Conservation (phyloP, 805 yeast genomes). For the Hanseniaspora vineae region DNA sequence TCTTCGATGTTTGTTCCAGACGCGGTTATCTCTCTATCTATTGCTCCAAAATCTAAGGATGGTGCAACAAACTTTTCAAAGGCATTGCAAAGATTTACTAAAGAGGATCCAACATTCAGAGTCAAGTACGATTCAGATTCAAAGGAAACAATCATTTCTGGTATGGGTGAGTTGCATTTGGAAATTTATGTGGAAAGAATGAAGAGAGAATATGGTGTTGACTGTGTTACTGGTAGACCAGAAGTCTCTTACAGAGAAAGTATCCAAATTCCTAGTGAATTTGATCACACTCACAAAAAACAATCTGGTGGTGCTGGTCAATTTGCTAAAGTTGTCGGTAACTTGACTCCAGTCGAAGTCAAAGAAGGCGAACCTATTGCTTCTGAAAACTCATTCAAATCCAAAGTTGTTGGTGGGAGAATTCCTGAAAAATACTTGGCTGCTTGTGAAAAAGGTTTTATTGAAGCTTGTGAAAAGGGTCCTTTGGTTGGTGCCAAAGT, state of each 20-base stretch:
- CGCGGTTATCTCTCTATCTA: conserved; percentile 89
- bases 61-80: conserved; percentile 80
- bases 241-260: conserved; percentile 98
- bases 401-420: conserved; percentile 92
- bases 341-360: conserved; percentile 48
- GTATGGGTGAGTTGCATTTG: conserved; percentile 96
- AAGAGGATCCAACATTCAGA: conserved; percentile 97
- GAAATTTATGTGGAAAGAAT: conserved; percentile 97
- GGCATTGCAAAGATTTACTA: conserved; percentile 94
- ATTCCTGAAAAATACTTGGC: conserved; percentile 87
- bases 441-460: conserved; percentile 93
- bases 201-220: conserved; percentile 93
- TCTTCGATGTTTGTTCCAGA: conserved; percentile 98
- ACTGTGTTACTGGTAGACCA: conserved; percentile 91
- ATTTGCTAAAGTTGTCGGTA: conserved; percentile 92
- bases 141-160: conserved; percentile 80
- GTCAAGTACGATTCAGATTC: conserved; percentile 85
- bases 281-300: conserved; percentile 93
- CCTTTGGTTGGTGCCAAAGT: conserved; percentile 93
- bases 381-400: conserved; percentile 57
- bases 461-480: conserved; percentile 89
- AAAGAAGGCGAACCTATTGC: conserved; percentile 12
- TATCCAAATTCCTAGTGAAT: conserved; percentile 53
- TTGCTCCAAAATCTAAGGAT: conserved; percentile 80
- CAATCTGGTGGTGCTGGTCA: conserved; percentile 99